These are phyloP conservation scores for Fraxinus dipetala DNA, from an alignment of 305 asterid species.

Conservation along the genomic window DNA sequence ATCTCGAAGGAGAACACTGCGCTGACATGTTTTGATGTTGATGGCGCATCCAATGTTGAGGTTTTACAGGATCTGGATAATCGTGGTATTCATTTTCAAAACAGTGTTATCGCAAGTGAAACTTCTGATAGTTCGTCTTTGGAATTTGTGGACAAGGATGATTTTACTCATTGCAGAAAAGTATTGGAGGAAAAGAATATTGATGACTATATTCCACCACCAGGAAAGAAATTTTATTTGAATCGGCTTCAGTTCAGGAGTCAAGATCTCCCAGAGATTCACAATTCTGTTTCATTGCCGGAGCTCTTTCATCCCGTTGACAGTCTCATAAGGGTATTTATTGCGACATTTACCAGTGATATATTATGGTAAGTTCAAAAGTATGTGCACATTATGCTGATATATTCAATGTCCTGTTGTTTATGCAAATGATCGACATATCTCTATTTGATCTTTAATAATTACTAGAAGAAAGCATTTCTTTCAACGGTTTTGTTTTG, in stretches of 20 bases:
- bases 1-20: constrained; percentile 28
- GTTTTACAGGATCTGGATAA: constrained; percentile 21
- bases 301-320: constrained; percentile 77
- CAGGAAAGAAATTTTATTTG: constrained; percentile 72
- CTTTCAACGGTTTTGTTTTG: neutral
- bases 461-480: constrained; percentile 5
- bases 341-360: constrained; percentile 83
- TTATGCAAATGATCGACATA: neutral
- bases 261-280: constrained; percentile 33
- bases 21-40: constrained; percentile 16
- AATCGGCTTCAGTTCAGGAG: constrained; percentile 56
- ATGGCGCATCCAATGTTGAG: constrained; percentile 17
- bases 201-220: constrained; percentile 43
- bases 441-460: neutral
- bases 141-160: constrained; percentile 25
- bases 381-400: constrained; percentile 3
- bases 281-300: constrained; percentile 62
- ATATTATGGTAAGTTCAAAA: constrained; percentile 56
- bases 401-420: constrained; percentile 16
- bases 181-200: constrained; percentile 24
- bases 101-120: constrained; percentile 23
- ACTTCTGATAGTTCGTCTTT: constrained; percentile 22
- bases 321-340: constrained; percentile 54
- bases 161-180: constrained; percentile 27
- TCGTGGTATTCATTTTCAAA: constrained; percentile 23